Percentiles rank a stretch among this genome's conserved stretches.
phyloP scores from a whole-genome alignment of 2,329 filamentous ascomycete genomes.

The Alternaria sp. region DNA sequence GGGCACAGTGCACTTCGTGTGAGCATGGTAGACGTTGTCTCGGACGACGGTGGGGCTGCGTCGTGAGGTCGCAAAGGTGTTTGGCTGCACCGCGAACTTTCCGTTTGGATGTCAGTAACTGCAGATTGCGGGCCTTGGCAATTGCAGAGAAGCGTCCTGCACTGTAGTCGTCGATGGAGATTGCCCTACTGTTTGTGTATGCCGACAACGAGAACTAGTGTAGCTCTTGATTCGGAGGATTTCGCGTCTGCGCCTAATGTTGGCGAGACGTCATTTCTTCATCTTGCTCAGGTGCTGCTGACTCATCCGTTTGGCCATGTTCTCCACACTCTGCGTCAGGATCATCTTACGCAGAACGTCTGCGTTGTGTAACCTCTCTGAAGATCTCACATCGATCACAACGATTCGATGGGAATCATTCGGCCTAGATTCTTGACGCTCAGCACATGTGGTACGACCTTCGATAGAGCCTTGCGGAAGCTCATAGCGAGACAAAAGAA shows the following conservation, averaged over 20 bases:
- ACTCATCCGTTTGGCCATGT: conserved; percentile 6
- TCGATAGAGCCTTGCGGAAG: not conserved
- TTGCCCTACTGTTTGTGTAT: not conserved
- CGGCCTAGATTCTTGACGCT: no score
- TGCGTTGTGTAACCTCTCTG: not conserved
- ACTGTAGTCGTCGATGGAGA: not conserved
- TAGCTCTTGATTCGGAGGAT: not conserved
- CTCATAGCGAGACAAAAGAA: not conserved
- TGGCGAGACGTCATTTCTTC: conserved; percentile 14
- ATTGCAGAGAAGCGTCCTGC: conserved; percentile 9
- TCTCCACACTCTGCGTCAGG: conserved; percentile 1
- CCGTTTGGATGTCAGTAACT: conserved; percentile 13
- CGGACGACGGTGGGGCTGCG: conserved; percentile 6
- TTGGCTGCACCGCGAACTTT: conserved; percentile 14
- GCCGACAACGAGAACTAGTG: not conserved
- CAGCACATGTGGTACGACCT: not conserved
- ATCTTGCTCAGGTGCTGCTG: conserved; percentile 3
- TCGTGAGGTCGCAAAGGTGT: conserved; percentile 12
- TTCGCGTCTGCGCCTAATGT: not conserved
- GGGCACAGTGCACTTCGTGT: conserved; percentile 44
- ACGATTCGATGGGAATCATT: no score
- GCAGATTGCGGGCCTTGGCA: conserved; percentile 16
- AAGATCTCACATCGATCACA: not conserved
- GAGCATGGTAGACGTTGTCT: conserved; percentile 38
- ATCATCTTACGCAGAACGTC: not conserved